Evolutionary conservation across 2,329 filamentous ascomycete genomes (phyloP).

Genomic region (Xylariales sp.): DNA sequence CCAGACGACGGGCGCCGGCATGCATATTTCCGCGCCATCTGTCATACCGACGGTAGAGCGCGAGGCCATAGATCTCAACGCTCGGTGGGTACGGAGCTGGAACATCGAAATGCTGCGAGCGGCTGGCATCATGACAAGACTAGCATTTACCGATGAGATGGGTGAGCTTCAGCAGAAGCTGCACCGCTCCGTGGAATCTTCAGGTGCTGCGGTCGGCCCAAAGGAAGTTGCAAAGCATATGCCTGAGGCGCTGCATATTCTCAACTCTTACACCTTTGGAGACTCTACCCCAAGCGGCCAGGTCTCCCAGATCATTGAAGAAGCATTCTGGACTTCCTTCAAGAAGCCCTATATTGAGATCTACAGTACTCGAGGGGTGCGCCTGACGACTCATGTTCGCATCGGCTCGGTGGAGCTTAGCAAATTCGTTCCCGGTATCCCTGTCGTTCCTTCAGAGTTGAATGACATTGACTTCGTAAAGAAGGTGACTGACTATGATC

Average conservation of each 20-base stretch:
- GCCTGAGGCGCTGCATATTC: conserved; percentile 74
- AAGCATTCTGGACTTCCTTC: conserved; percentile 93
- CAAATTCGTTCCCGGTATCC: conserved; percentile 82
- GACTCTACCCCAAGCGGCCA: conserved; percentile 85
- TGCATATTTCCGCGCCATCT: conserved; percentile 92
- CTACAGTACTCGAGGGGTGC: conserved; percentile 79
- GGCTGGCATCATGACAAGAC: conserved; percentile 81
- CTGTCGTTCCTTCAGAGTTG: conserved; percentile 75
- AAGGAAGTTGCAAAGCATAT: conserved; percentile 64
- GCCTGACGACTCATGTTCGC: conserved; percentile 79
- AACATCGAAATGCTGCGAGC: conserved; percentile 90
- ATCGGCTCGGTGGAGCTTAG: conserved; percentile 62
- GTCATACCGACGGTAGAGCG: conserved; percentile 96
- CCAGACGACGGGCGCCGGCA: conserved; percentile 89
- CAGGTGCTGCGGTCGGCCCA: conserved; percentile 50
- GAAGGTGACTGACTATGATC: conserved; percentile 76
- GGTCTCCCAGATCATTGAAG: conserved; percentile 83
- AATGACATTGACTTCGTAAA: conserved; percentile 70
- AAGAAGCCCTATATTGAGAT: conserved; percentile 79
- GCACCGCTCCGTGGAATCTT: conserved; percentile 37
- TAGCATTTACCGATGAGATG: conserved; percentile 90
- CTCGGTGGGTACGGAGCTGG: conserved; percentile 90
- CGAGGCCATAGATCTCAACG: conserved; percentile 95
- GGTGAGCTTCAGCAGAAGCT: conserved; percentile 62
- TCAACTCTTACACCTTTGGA: conserved; percentile 81